Evolutionary conservation across 768 basidiomycete genomes (phyloP), one percentile per base, ranked within the genome.

Genomic region (Dioszegia crocea): DNA sequence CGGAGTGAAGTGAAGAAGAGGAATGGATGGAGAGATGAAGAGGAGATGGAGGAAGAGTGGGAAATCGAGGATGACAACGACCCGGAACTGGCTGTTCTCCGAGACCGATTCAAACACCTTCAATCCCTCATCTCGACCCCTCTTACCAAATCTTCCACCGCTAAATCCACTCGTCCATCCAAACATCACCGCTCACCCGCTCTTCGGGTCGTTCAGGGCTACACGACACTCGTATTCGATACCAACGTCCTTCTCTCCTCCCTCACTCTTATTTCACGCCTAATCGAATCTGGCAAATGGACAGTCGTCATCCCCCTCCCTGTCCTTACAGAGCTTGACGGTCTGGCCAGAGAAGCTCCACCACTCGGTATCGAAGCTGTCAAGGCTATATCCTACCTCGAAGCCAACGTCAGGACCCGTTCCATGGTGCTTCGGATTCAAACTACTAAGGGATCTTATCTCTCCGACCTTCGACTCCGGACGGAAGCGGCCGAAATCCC

Each of bases 261-360:
- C 0, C 80, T 97, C 3, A 75, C 85, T 0, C 80, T 87, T 64
- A 81, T 99, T 59, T 76, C 83, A 0, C 82, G 85, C 12, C 80
- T 98, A 59, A 81, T 97, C 51, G 89, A 94, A 75, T 85, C 84
- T 60, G 77, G 85, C 17, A 80, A 80, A 26, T 98, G 92, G 91
- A 96, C 90, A 0, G 81, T 94, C 45, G 81, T 99, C 58, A 80
- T 99, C 0, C 96, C 96, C 3, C 83, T 98, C 2, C 93, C 92
- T 66, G 94, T 96, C 61, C 83, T 98, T 71, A 97, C 93, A 82
- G 96, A 99, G 67, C 85, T 99, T 8, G 94, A 99, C 65, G 91
- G 92, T n/a, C 84, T 98, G 23, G 68, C 77, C 8, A 81, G 83
- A 0, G 86, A 88, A 63, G 60, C 79, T 2, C 77, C 83, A 0